These are phyloP conservation scores for Clarkia xantiana DNA, from an alignment of 345 rosid genomes.

Conservation along the genomic window DNA sequence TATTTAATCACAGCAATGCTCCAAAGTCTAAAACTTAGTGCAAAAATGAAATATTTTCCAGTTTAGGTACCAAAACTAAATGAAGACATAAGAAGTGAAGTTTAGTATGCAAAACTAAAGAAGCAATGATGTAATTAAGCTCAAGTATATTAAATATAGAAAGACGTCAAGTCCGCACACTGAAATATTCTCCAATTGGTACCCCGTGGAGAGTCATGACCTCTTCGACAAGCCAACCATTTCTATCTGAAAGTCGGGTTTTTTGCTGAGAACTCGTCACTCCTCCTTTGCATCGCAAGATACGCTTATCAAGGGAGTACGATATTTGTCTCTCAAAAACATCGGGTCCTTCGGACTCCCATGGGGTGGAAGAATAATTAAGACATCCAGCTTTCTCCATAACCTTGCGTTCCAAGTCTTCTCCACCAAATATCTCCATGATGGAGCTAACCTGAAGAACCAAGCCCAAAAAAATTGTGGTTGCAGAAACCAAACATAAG, in stretches of 20 bases:
- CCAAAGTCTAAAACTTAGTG: not conserved
- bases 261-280: conserved; percentile 91
- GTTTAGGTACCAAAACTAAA: no score
- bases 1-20: no score
- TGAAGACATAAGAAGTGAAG: no score
- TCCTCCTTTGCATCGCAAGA: conserved; percentile 80
- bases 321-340: conserved; percentile 67
- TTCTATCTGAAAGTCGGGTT: conserved; percentile 38
- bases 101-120: no score
- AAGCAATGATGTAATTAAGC: no score
- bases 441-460: conserved; percentile 45
- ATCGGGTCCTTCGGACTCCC: conserved; percentile 82
- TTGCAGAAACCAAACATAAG: no score
- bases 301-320: conserved; percentile 58
- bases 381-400: conserved; percentile 89
- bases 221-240: conserved; percentile 85
- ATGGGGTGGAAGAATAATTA: conserved; percentile 64
- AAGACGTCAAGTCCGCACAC: conserved; percentile 16
- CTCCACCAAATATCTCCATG: conserved; percentile 69
- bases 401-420: conserved; percentile 60
- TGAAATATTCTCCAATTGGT: conserved; percentile 82
- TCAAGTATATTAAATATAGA: no score
- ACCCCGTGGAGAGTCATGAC: conserved; percentile 88
- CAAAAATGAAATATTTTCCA: no score
- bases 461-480: not conserved